Base-by-base conservation (phyloP, 2,329 filamentous ascomycete genomes). In the Sordariomycetes sp. region DNA sequence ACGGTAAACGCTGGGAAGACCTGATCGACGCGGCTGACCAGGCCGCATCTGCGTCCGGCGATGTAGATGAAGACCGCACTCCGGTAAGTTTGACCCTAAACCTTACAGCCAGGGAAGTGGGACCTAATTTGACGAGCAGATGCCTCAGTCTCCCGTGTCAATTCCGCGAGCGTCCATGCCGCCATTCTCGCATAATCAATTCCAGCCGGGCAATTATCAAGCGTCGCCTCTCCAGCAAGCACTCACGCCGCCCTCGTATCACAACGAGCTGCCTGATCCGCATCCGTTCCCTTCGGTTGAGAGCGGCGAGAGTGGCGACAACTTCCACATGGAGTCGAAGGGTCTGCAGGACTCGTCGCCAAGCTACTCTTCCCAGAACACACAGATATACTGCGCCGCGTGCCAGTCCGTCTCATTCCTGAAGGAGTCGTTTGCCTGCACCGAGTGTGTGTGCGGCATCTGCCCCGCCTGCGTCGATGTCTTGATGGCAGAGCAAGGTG, bases 1-100 rank as follows among this genome's bases (percentile, higher is more conserved):
- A 88, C 71, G 90, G 89, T 62, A 95, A 94, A 73, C 81, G 92
- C 65, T 97, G 92, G 94, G 90, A 96, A 70, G 92, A 97, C 70
- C 78, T 97, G 60, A 95, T 97, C 62, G 91, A 96, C 70, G 92
- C 92, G 56, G 92, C 89, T 42, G 72, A 73, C 60, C 71, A 74
- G 57, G 72, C 80, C 57, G 90, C 92, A 35, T 96, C 90, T 60
- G 90, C 91, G 32, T 95, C 90, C 2, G 91, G 95, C 72, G 92
- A 86, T 65, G 80, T 94, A 66, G 90, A 95, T 68, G 90, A 91
- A 67, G 91, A 96, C 70, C 82, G 92, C 68, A 95, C 89, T 68
- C 89, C 89, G 66, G 89, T 95, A 80, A 77, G 85, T 78, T 53
- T 24, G 20, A 52, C 52, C 52, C 32, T 51, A 48, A 53, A 48